Percentiles rank a stretch among this genome's conserved stretches.
These are phyloP conservation scores for Podila epigama DNA, from an alignment of 192 early-diverging fungal genomes.

Conservation along the genomic window DNA sequence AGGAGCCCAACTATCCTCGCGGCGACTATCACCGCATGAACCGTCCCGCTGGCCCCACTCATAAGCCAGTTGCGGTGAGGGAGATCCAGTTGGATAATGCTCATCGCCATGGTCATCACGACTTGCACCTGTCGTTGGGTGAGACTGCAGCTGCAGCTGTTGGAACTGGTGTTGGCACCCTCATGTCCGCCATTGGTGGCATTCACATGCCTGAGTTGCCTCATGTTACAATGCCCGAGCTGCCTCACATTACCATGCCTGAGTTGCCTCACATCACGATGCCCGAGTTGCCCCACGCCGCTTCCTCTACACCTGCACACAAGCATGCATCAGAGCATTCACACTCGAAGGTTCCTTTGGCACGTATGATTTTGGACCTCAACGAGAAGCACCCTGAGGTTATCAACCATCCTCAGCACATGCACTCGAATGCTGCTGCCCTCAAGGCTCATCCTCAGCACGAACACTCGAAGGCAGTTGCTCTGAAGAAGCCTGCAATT, in stretches of 20 bases:
- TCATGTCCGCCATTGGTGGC: neutral
- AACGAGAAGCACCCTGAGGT: neutral
- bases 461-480: constrained; percentile 11
- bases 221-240: too few species aligned
- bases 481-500: constrained; percentile 4
- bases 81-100: constrained; percentile 15
- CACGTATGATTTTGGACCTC: neutral
- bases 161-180: neutral
- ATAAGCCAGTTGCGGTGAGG: neutral
- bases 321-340: too few species aligned
- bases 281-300: too few species aligned
- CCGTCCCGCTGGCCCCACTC: neutral
- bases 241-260: too few species aligned
- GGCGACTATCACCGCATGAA: neutral
- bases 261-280: too few species aligned
- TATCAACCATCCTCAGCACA: neutral
- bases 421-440: neutral
- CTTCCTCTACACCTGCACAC: neutral
- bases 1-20: constrained; percentile 29
- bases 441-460: neutral
- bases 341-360: too few species aligned
- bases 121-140: constrained; percentile 6
- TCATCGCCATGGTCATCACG: constrained; percentile 18
- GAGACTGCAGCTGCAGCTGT: constrained; percentile 9
- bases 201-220: neutral